Conservation (phyloP, 257 asterid species). For the Cordia subcordata region DNA sequence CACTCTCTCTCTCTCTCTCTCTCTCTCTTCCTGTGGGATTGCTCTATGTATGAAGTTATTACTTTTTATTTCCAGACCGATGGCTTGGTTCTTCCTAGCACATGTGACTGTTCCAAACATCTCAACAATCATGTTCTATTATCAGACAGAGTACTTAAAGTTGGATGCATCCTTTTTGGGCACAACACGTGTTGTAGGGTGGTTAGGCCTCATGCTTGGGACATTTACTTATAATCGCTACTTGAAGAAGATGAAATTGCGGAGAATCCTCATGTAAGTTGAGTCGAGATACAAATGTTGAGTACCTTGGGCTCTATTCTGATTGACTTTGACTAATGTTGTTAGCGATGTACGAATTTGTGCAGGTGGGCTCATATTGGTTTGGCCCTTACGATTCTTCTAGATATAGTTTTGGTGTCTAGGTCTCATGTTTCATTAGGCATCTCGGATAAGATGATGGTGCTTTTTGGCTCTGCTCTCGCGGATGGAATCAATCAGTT, state of each 20-base stretch:
- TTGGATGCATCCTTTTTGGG: constrained; percentile 93
- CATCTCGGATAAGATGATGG: constrained; percentile 65
- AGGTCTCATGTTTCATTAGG: constrained; percentile 55
- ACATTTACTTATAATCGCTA: constrained; percentile 66
- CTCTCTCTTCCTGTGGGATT: neutral
- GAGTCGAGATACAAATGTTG: constrained; percentile 1
- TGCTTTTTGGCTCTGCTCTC: constrained; percentile 83
- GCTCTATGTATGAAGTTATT: constrained; percentile 12
- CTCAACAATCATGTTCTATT: constrained; percentile 84
- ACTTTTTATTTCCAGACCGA: constrained; percentile 50
- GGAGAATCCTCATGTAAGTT: constrained; percentile 73
- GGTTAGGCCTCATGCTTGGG: constrained; percentile 92
- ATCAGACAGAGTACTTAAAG: constrained; percentile 74
- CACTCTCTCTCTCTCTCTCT: too few species aligned
- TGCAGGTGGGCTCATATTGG: constrained; percentile 82
- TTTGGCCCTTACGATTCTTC: constrained; percentile 48
- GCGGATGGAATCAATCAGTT: constrained; percentile 89
- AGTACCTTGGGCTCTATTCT: neutral
- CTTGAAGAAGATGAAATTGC: constrained; percentile 73
- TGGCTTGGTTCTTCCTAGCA: constrained; percentile 96
- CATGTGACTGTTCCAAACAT: constrained; percentile 80
- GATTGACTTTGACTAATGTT: neutral
- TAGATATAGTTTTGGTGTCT: constrained; percentile 66
- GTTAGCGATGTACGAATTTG: constrained; percentile 1
- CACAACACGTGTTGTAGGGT: constrained; percentile 82